Percentiles rank a stretch among this genome's conserved stretches.
These are phyloP conservation scores for Acanthamoeba royreba DNA, from an alignment of 208 protist species.

Conservation along the genomic window DNA sequence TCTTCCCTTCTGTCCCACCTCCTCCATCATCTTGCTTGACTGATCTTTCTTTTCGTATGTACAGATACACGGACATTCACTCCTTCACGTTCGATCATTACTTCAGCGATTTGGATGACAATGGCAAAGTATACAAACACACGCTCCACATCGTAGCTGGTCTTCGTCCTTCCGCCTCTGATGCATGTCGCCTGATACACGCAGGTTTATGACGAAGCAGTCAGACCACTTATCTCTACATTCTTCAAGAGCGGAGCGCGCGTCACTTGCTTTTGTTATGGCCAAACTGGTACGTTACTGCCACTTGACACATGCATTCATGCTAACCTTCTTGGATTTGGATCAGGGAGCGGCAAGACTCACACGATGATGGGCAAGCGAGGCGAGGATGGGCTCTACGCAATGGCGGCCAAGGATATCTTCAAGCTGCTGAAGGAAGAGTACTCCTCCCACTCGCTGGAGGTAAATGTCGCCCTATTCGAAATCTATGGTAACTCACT, in stretches of 20 bases:
- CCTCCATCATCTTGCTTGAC: neutral
- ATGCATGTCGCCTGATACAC: neutral
- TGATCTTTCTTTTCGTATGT: too few relatives aligned
- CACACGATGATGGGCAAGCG: slow-evolving; percentile 29
- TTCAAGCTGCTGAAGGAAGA: neutral
- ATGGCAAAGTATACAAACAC: neutral
- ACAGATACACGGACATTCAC: neutral
- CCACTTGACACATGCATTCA: too few relatives aligned
- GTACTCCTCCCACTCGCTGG: neutral
- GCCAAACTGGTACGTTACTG: neutral
- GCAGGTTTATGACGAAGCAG: neutral
- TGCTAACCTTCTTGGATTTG: neutral
- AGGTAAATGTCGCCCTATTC: neutral
- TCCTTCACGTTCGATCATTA: neutral
- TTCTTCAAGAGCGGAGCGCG: neutral
- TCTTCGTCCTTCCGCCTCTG: neutral
- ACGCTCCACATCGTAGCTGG: neutral
- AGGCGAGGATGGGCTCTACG: neutral
- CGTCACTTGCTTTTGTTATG: slow-evolving; percentile 34
- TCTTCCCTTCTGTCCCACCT: neutral
- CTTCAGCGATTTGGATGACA: neutral
- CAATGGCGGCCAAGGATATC: slow-evolving; percentile 15
- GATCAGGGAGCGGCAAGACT: slow-evolving; percentile 19
- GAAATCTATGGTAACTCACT: slow-evolving; percentile 12
- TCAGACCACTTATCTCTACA: neutral